These are phyloP conservation scores for Paulinella micropora DNA, from an alignment of 78 protist species.

Conservation along the genomic window DNA sequence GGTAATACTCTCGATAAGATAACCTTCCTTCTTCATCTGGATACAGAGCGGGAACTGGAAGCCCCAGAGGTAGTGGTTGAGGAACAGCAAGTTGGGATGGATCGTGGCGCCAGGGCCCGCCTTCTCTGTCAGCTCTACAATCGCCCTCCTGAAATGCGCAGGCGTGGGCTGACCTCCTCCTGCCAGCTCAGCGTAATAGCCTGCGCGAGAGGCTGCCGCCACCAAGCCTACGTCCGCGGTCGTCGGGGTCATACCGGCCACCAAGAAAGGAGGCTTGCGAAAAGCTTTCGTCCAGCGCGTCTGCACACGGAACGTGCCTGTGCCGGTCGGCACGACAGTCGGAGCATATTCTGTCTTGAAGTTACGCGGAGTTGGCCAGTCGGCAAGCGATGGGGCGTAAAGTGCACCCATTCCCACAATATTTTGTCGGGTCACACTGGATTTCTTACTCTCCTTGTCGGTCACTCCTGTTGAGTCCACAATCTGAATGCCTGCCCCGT, in stretches of 20 bases:
- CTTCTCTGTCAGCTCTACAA: background rate
- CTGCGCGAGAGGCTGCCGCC: conserved; percentile 27
- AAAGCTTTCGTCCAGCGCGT: conserved; percentile 11
- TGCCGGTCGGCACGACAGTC: background rate
- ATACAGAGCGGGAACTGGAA: conserved; percentile 41
- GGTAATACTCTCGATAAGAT: conserved; percentile 35
- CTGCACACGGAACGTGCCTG: background rate
- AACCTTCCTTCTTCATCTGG: conserved; percentile 13
- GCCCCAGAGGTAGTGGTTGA: conserved; percentile 45
- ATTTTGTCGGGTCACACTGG: no score
- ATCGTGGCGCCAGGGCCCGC: conserved; percentile 34
- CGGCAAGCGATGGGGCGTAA: background rate
- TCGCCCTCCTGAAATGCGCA: background rate
- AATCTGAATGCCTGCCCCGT: no score
- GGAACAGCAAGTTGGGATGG: conserved; percentile 46
- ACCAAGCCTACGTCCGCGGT: conserved; percentile 14
- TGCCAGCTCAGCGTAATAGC: conserved; percentile 45
- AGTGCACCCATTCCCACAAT: background rate
- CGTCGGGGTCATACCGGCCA: conserved; percentile 52
- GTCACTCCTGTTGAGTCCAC: no score
- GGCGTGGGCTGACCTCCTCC: conserved; percentile 27
- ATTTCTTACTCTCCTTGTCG: no score
- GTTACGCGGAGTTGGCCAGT: background rate
- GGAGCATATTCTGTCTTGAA: conserved; percentile 38
- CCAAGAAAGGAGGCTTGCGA: conserved; percentile 42